Conservation (phyloP, 2,329 filamentous ascomycete species). For the Berkeleyomyces rouxiae region DNA sequence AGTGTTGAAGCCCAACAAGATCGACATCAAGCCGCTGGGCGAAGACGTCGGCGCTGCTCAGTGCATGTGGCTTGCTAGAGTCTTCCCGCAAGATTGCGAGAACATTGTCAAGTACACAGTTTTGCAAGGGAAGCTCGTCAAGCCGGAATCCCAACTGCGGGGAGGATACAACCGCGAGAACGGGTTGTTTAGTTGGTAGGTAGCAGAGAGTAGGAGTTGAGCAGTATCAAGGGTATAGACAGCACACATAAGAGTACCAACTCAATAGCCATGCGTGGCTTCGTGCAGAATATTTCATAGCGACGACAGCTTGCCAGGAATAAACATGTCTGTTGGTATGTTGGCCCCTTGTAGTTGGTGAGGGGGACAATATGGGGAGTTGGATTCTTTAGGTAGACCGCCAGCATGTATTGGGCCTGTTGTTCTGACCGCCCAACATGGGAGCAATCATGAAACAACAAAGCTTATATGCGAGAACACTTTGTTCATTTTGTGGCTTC, state of each 20-base stretch:
- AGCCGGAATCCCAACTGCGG: constrained; percentile 68
- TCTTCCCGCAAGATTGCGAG: constrained; percentile 79
- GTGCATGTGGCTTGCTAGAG: constrained; percentile 82
- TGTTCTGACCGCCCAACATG: not conserved
- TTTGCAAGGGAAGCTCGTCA: constrained; percentile 83
- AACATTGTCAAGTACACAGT: constrained; percentile 81
- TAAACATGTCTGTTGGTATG: not conserved
- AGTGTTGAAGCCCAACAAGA: constrained; percentile 19
- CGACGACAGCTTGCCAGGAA: not conserved
- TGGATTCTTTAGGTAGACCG: not conserved
- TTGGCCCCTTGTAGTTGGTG: not conserved
- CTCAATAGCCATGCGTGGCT: not conserved
- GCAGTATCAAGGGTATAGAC: not conserved
- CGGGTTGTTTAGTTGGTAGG: constrained; percentile 73
- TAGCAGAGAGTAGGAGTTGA: not conserved
- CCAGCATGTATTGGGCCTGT: not conserved
- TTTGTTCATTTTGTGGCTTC: not conserved
- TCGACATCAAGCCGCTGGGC: constrained; percentile 21
- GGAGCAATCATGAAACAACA: not conserved
- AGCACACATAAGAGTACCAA: not conserved
- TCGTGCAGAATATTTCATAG: not conserved
- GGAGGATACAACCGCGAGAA: constrained; percentile 77
- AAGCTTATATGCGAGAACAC: not conserved
- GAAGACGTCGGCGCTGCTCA: constrained; percentile 50
- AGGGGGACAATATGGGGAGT: not conserved